Evolutionary conservation across 371 early-diverging fungal genomes (phyloP).

Genomic region (Syncephalastrum sp.): DNA sequence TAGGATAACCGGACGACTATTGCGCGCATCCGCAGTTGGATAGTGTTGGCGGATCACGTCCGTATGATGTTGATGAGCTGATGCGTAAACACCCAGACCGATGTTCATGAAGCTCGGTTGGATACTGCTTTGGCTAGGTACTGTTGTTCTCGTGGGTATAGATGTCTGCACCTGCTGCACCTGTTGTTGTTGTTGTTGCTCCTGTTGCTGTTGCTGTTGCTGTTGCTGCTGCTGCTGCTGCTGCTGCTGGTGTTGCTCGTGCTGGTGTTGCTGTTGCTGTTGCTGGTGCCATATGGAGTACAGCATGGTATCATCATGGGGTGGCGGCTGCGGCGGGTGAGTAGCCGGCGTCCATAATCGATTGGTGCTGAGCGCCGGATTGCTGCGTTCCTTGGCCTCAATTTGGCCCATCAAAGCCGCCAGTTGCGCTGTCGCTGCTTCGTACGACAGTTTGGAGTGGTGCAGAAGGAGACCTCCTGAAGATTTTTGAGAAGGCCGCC

Average conservation of each 20-base stretch:
- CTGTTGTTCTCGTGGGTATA: slow-evolving; percentile 2
- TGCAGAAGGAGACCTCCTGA: neutral
- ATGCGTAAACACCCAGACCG: slow-evolving; percentile 51
- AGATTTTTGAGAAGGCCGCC: too few species aligned
- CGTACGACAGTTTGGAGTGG: slow-evolving; percentile 2
- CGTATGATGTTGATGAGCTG: slow-evolving; percentile 52
- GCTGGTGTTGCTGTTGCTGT: slow-evolving; percentile 10
- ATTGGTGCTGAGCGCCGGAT: too few species aligned
- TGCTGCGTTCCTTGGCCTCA: neutral
- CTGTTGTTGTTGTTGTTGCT: slow-evolving; percentile 2
- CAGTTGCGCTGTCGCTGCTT: slow-evolving; percentile 3
- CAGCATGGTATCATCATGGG: slow-evolving; percentile 17
- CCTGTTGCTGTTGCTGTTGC: slow-evolving; percentile 11
- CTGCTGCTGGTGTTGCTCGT: slow-evolving; percentile 3
- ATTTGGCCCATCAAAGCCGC: slow-evolving; percentile 1
- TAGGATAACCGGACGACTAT: slow-evolving; percentile 19
- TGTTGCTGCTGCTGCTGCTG: slow-evolving; percentile 9
- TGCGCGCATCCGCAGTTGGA: slow-evolving; percentile 20
- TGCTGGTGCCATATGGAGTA: slow-evolving; percentile 25
- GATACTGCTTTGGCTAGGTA: neutral
- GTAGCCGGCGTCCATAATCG: neutral
- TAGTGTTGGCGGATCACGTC: slow-evolving; percentile 51
- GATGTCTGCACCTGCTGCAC: slow-evolving; percentile 1
- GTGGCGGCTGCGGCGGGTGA: slow-evolving; percentile 6
- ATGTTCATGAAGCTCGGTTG: slow-evolving; percentile 42